These are phyloP conservation scores for Cenchrus purpureus DNA, from an alignment of 176 grass and related monocot genomes.

Conservation along the genomic window DNA sequence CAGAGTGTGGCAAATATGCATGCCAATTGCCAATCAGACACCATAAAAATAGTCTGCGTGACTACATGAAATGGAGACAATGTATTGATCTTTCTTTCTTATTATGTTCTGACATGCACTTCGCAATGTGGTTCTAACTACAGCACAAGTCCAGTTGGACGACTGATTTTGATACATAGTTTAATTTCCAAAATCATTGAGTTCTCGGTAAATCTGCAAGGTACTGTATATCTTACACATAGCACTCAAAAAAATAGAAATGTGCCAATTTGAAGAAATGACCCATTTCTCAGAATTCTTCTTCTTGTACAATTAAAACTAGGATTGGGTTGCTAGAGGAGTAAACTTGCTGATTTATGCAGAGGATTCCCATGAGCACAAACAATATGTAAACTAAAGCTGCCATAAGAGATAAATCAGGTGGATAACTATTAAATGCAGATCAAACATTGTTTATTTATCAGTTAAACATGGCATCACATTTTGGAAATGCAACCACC, in stretches of 20 bases:
- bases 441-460: not conserved
- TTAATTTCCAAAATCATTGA: constrained; percentile 20
- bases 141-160: not conserved
- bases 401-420: constrained; percentile 10
- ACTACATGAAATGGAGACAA: not conserved
- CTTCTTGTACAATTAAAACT: constrained; percentile 31
- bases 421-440: not conserved
- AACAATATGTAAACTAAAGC: not conserved
- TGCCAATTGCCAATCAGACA: not conserved
- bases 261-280: not conserved
- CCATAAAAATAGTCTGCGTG: constrained; percentile 21
- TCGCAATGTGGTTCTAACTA: not conserved
- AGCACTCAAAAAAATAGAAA: not conserved
- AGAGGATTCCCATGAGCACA: constrained; percentile 1
- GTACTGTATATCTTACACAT: not conserved
- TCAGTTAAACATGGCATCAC: not conserved
- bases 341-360: constrained; percentile 10
- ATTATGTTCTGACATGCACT: not conserved
- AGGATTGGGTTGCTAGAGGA: not conserved
- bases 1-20: constrained; percentile 35
- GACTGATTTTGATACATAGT: not conserved
- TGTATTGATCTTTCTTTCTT: not conserved
- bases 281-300: not conserved
- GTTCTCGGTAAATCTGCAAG: not conserved
- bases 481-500: constrained; percentile 6